These are phyloP conservation scores for Metarhizium robertsii DNA, from an alignment of 2,329 filamentous ascomycete genomes.

Conservation along the genomic window DNA sequence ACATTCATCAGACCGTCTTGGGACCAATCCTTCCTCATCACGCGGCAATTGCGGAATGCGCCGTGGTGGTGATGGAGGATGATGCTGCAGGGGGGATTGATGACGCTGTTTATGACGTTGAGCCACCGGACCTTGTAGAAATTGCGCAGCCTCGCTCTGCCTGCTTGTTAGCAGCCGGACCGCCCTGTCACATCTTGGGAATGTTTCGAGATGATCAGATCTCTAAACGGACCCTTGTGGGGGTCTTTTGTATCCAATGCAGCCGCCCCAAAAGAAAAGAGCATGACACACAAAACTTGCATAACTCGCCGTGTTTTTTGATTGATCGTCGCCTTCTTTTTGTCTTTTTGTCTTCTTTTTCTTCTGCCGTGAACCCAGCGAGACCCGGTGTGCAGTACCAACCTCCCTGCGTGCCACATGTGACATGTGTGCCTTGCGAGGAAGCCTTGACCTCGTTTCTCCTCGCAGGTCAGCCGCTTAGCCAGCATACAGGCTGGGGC, in stretches of 20 bases:
- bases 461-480: neutral
- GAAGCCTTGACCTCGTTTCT: too few relatives aligned
- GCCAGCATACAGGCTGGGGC: too few relatives aligned
- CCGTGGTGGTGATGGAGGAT: neutral
- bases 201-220: neutral
- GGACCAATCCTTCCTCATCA: neutral
- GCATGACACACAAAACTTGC: neutral
- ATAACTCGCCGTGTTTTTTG: neutral
- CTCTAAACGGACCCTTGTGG: neutral
- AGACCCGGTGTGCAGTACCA: neutral
- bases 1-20: neutral
- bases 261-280: neutral
- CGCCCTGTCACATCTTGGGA: neutral
- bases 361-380: neutral
- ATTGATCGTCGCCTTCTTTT: neutral
- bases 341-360: neutral
- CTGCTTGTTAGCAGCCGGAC: neutral
- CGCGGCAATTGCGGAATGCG: neutral
- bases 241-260: neutral
- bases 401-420: neutral
- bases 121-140: too few relatives aligned
- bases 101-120: neutral
- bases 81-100: neutral
- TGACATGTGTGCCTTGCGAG: neutral
- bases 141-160: too few relatives aligned